Conservation (phyloP, 73 alveolate genomes). For the Tetrahymena elliotti region DNA sequence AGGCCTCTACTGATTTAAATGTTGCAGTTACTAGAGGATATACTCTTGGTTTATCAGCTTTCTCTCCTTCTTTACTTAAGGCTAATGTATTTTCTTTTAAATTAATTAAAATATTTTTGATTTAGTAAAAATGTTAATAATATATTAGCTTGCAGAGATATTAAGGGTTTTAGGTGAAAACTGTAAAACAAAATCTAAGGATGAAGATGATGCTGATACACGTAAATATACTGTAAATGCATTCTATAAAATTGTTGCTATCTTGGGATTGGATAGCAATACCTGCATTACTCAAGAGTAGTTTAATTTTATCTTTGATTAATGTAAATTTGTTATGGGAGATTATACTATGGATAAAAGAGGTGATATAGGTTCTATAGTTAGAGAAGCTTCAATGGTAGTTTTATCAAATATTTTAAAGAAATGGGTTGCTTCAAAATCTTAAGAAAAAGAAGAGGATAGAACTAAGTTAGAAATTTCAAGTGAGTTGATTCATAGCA, state of each 20-base stretch:
- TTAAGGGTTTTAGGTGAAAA: constrained; percentile 3
- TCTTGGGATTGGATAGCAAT: background rate
- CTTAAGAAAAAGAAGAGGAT: background rate
- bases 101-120: too few relatives aligned
- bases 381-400: constrained; percentile 28
- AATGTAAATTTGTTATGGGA: background rate
- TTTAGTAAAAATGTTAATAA: background rate
- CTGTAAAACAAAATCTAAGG: constrained; percentile 25
- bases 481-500: background rate
- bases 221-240: constrained; percentile 25
- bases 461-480: background rate
- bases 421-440: background rate
- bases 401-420: background rate
- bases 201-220: constrained; percentile 26
- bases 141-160: background rate
- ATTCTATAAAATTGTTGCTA: background rate
- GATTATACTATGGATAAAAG: constrained; percentile 29
- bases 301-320: constrained; percentile 2
- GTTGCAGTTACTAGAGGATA: constrained; percentile 16
- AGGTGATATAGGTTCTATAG: constrained; percentile 32
- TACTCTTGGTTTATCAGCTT: constrained; percentile 16
- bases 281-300: constrained; percentile 1
- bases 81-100: background rate
- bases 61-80: constrained; percentile 8
- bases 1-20: background rate